These are phyloP conservation scores for Ophiognomonia clavigignenti-juglandacearum DNA, from an alignment of 2,329 filamentous ascomycete species.

Conservation along the genomic window DNA sequence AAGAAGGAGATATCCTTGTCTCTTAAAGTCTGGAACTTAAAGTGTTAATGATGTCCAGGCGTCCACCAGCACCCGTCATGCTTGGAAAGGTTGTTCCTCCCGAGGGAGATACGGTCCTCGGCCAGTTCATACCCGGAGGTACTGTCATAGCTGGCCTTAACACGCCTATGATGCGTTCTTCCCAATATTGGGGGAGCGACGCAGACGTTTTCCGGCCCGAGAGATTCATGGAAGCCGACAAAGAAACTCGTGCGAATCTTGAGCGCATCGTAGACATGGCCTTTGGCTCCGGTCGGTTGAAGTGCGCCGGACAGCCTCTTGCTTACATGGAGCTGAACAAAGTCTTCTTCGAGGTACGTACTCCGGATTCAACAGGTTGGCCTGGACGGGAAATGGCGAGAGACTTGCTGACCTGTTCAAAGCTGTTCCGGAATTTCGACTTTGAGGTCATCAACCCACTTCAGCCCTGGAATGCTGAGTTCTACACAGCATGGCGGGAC, in stretches of 20 bases:
- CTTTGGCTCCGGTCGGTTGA: constrained; percentile 34
- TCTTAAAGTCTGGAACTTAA: neutral
- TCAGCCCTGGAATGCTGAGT: neutral
- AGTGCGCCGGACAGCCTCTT: constrained; percentile 38
- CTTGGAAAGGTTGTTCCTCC: constrained; percentile 23
- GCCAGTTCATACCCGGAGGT: constrained; percentile 26
- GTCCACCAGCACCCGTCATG: neutral
- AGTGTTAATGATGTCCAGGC: neutral
- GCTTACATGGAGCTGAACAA: constrained; percentile 40
- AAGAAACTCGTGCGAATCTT: constrained; percentile 25
- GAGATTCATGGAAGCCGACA: constrained; percentile 48
- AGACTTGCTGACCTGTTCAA: neutral
- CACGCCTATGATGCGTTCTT: constrained; percentile 9
- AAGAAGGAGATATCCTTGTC: neutral
- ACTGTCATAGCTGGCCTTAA: constrained; percentile 20
- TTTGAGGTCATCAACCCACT: constrained; percentile 8
- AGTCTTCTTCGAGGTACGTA: constrained; percentile 32
- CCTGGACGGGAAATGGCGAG: too few species aligned
- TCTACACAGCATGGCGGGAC: constrained; percentile 3
- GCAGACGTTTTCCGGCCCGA: constrained; percentile 56
- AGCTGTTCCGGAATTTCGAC: constrained; percentile 14
- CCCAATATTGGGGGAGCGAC: constrained; percentile 37
- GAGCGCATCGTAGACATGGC: constrained; percentile 29
- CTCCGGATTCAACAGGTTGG: neutral
- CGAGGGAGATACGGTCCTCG: constrained; percentile 24